phyloP scores from a whole-genome alignment of 495 filamentous ascomycete species.

The Echria macrotheca region DNA sequence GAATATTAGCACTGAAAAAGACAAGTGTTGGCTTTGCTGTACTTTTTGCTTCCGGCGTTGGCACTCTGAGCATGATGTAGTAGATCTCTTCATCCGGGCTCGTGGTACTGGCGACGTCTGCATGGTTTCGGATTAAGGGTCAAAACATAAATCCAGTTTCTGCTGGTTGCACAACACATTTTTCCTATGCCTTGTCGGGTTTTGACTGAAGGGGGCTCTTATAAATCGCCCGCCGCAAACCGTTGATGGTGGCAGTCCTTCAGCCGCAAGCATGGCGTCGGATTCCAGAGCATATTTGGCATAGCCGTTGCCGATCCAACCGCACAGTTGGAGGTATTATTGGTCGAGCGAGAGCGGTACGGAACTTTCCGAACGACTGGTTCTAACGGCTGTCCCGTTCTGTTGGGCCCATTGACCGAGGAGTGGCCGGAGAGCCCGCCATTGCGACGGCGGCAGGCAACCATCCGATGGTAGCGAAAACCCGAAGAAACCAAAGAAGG shows the following conservation, averaged over 20 bases:
- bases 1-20: background rate
- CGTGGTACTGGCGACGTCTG: conserved; percentile 1
- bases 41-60: conserved; percentile 17
- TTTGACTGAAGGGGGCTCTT: background rate
- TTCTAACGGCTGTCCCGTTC: background rate
- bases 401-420: no score
- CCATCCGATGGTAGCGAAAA: no score
- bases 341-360: background rate
- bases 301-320: background rate
- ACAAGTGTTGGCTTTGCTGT: background rate
- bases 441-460: no score
- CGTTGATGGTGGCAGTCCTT: background rate
- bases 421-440: no score
- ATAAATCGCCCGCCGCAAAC: background rate
- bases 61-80: conserved; percentile 17
- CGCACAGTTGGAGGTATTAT: background rate
- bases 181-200: background rate
- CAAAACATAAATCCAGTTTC: background rate
- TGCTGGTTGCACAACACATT: background rate
- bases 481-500: no score
- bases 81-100: conserved; percentile 4
- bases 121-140: background rate
- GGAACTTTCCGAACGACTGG: background rate
- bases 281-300: background rate
- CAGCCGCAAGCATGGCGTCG: conserved; percentile 8